Base-by-base conservation (phyloP, 2,329 filamentous ascomycete species). In the Pseudogymnoascus sp. region DNA sequence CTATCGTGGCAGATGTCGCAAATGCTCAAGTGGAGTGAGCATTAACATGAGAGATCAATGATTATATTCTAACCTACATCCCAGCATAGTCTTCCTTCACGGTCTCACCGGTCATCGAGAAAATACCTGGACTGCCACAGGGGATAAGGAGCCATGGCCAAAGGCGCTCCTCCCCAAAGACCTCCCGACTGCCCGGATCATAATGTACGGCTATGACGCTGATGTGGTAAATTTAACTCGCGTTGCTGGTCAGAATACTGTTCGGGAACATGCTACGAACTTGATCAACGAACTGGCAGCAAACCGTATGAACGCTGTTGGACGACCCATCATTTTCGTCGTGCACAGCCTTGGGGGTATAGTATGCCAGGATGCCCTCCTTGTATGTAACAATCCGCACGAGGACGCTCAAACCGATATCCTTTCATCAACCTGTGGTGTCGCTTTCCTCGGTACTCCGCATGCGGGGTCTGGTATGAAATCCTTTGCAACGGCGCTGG, bases 181-280 rank as follows among this genome's bases (percentile, higher is more conserved):
- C 59, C 62, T 76, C 30, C 47, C 60, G 0, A 69, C 63, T 1
- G 71, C 72, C 15, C 71, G 75, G 12, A 67, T 77, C 4, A 68
- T 77, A 18, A 74, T 73, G 0, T 77, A 71, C 30, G 75, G 75
- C 14, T 78, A 78, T 59, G 67, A 74, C 61, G 69, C 70, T 59
- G 62, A 68, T 57, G 66, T 73, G 1, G 63, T 62, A 4, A 63
- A 68, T 43, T 69, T 50, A 11, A 50, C 25, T 18, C 14, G 22
- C 25, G 14, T 18, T 30, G 43, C 43, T 30, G 22, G 43, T 5
- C 22, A 30, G 8, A 50, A 50, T 25, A 50, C 43, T 15, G 22
- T 50, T 15, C 22, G 43, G 22, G 14, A 50, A 30, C 43, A 50
- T 2, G 22, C 43, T 2, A 30, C 2, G 43, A 50, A 50, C 14